Percentiles rank a stretch among this genome's conserved stretches.
Conservation (phyloP, 441 rosid species). For the Erodium moschatum region DNA sequence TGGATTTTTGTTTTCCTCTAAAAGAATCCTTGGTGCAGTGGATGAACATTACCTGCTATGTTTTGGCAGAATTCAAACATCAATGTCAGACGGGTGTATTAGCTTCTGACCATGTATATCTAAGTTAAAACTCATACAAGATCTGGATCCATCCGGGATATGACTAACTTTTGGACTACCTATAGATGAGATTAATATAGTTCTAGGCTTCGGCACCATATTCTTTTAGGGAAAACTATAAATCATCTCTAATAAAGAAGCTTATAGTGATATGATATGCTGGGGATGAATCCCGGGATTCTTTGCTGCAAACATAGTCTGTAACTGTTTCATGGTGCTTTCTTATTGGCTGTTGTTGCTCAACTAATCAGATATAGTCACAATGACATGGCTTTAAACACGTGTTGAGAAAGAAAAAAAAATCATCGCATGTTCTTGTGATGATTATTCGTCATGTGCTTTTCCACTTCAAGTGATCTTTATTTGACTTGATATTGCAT, state of each 20-base stretch:
- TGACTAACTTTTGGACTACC: too few species aligned
- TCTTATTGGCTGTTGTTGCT: background rate
- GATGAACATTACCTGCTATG: background rate
- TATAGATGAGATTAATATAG: background rate
- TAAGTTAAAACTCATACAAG: too few species aligned
- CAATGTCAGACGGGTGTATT: background rate
- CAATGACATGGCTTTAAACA: background rate
- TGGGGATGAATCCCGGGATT: background rate
- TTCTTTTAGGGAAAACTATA: background rate
- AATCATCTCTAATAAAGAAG: background rate
- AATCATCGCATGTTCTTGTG: background rate
- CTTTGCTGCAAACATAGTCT: background rate
- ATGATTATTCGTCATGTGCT: background rate
- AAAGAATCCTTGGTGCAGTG: background rate
- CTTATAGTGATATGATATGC: background rate
- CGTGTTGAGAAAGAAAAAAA: background rate
- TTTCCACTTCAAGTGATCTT: background rate
- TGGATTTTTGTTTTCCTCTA: background rate
- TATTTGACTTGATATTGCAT: constrained; percentile 1
- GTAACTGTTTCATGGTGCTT: background rate
- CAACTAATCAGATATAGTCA: background rate
- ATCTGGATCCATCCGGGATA: too few species aligned
- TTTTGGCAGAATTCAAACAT: background rate
- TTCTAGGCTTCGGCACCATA: background rate
- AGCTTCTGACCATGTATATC: too few species aligned